A percentile compares a stretch with the other conserved stretches of the same genome.
Conservation (phyloP, 371 early-diverging fungal genomes). For the Massospora cicadina region DNA sequence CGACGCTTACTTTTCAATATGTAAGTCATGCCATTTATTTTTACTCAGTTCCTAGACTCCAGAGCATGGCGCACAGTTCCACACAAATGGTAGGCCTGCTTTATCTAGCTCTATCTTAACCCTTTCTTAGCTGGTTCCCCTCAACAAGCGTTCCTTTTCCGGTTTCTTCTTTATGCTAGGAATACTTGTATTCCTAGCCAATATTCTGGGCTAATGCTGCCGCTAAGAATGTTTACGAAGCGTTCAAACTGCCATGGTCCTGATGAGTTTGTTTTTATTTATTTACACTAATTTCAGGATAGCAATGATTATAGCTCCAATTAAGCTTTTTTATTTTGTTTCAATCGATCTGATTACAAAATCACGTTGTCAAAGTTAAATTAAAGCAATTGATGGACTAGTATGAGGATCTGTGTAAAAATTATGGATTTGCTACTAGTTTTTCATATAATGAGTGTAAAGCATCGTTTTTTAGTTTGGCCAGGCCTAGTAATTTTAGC, state of each 20-base stretch:
- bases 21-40: neutral
- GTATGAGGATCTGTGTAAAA: too few relatives aligned
- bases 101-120: neutral
- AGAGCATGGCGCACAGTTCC: neutral
- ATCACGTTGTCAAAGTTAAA: too few relatives aligned
- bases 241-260: neutral
- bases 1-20: neutral
- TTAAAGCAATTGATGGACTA: too few relatives aligned
- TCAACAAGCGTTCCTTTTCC: neutral
- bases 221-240: neutral
- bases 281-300: neutral
- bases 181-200: neutral
- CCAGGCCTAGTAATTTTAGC: too few relatives aligned
- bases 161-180: neutral
- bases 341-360: too few relatives aligned
- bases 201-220: neutral
- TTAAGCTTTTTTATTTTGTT: neutral
- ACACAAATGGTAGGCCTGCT: neutral
- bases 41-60: neutral
- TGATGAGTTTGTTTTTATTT: neutral
- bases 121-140: neutral
- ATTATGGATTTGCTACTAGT: too few relatives aligned
- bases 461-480: too few relatives aligned
- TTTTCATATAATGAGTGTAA: too few relatives aligned
- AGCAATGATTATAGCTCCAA: neutral